These are phyloP conservation scores for Bombardia bombarda DNA, from an alignment of 495 filamentous ascomycete species.

Conservation along the genomic window DNA sequence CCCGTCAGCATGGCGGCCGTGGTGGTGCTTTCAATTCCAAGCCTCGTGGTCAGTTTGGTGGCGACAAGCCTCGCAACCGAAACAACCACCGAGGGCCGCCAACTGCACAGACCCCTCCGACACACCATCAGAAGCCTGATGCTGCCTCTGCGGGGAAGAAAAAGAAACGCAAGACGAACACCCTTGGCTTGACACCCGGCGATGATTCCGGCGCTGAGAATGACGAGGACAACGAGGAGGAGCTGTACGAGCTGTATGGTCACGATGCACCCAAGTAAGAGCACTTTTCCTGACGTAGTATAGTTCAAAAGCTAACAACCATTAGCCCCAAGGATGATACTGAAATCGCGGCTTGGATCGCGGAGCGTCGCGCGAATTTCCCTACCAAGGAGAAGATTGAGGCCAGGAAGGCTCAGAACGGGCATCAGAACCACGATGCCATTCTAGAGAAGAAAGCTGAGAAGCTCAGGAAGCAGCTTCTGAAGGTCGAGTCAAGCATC, in stretches of 20 bases:
- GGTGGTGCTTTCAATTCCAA: slow-evolving; percentile 30
- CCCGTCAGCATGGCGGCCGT: slow-evolving; percentile 25
- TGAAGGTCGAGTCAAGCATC: slow-evolving; percentile 44
- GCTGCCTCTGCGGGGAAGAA: slow-evolving; percentile 53
- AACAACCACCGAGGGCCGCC: slow-evolving; percentile 26
- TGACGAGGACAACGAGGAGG: slow-evolving; percentile 66
- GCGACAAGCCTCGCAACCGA: slow-evolving; percentile 38
- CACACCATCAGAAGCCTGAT: slow-evolving; percentile 58
- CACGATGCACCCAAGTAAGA: slow-evolving; percentile 40
- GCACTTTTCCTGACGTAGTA: slow-evolving; percentile 18
- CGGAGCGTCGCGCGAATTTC: slow-evolving; percentile 67
- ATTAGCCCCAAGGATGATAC: slow-evolving; percentile 33
- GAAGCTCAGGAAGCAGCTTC: slow-evolving; percentile 41
- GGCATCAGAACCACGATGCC: slow-evolving; percentile 17
- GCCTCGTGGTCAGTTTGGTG: slow-evolving; percentile 23
- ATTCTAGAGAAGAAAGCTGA: slow-evolving; percentile 38
- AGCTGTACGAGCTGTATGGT: slow-evolving; percentile 54
- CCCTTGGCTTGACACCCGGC: slow-evolving; percentile 71
- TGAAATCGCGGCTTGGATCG: slow-evolving; percentile 75
- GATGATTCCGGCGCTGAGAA: slow-evolving; percentile 59
- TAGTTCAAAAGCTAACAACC: slow-evolving; percentile 11
- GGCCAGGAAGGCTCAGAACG: slow-evolving; percentile 35
- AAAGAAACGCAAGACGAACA: slow-evolving; percentile 70
- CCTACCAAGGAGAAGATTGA: slow-evolving; percentile 62
- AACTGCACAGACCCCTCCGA: slow-evolving; percentile 25